Conservation (phyloP, 441 rosid genomes). For the Croton setiger region DNA sequence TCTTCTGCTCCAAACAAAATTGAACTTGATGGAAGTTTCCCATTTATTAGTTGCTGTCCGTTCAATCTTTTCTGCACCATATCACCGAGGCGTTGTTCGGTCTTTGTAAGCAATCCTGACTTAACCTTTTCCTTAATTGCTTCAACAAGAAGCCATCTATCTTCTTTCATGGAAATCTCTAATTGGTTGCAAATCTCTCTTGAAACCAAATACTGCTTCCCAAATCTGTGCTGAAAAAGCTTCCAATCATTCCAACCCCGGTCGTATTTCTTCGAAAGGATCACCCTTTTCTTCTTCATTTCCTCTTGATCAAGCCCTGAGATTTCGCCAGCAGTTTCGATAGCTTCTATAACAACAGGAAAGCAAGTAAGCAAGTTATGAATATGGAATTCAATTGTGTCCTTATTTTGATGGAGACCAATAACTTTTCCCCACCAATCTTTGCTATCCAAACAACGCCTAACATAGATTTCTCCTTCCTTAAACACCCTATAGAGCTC, state of each 20-base stretch:
- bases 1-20: constrained; percentile 65
- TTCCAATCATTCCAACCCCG: constrained; percentile 79
- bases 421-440: constrained; percentile 90
- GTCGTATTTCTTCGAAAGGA: constrained; percentile 66
- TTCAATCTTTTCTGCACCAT: constrained; percentile 56
- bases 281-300: constrained; percentile 70
- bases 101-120: constrained; percentile 41
- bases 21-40: constrained; percentile 64
- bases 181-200: constrained; percentile 47
- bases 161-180: constrained; percentile 75
- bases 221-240: constrained; percentile 73
- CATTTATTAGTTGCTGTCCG: constrained; percentile 36
- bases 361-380: constrained; percentile 74
- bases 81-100: constrained; percentile 62
- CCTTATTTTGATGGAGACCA: constrained; percentile 71
- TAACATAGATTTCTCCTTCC: constrained; percentile 81
- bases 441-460: constrained; percentile 67
- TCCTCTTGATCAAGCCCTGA: constrained; percentile 75
- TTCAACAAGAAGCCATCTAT: constrained; percentile 69
- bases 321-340: constrained; percentile 81
- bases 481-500: constrained; percentile 75
- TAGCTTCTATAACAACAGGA: constrained; percentile 73
- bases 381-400: constrained; percentile 72
- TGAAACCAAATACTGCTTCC: constrained; percentile 71
- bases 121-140: constrained; percentile 53